Base-by-base conservation (phyloP, 331 rosid genomes). In the Arachis monticola region DNA sequence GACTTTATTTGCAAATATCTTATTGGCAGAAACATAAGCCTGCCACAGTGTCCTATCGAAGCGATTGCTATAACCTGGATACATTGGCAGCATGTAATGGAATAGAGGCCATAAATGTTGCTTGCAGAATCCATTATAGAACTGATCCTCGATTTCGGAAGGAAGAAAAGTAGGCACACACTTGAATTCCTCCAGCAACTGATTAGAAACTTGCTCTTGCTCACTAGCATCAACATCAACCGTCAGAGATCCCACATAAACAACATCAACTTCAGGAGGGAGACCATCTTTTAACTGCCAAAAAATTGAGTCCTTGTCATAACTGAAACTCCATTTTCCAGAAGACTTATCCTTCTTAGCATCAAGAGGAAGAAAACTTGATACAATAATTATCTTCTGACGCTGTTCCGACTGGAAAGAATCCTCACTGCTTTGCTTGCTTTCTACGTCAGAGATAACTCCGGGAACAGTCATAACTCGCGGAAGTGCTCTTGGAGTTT, bases 121-220 rank as follows among this genome's bases (percentile, higher is more conserved):
- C 82, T 85, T 91, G 75, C 98, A 93, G 77, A 90, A 93, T 57
- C 98, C 97, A 79, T 89, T 85, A 60, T 90, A 88, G 62, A 79
- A 93, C 74, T 75, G 83, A 75, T 80, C 77, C 32, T 82, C 83
- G 51, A 87, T 78, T 17, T 87, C 82, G 0, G 84, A 45, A 69
- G 93, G 92, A 77, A 90, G 81, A 79, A 93, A 93, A 4, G 89
- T 82, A 7, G 97, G 97, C 62, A 82, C 79, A 5, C 96, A 90
- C 45, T 82, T 87, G 78, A 90, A 90, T 11, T 89, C 86, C 80
- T 89, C 92, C 31, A 86, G 67, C 73, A 93, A 80, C 77, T 73
- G 81, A 77, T 65, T 80, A 5, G 96, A 82, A 70, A 90, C 80
- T 72, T 80, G 83, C 10, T 90, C 92, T 71, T 90, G 96, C 70